Conservation (phyloP, 192 early-diverging fungal species). For the Chytriomyces confervae region DNA sequence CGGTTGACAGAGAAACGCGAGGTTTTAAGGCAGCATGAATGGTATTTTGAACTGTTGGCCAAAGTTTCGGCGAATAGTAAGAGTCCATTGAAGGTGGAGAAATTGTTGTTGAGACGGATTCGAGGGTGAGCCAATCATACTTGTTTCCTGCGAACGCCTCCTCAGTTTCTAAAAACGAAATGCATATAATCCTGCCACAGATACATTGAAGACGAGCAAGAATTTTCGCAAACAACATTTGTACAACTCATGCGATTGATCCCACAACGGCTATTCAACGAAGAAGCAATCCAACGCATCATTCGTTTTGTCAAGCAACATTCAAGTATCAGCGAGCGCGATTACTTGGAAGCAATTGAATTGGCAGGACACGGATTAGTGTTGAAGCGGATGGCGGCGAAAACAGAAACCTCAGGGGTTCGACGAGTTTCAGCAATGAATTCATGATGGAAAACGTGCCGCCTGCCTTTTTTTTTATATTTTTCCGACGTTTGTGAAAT, state of each 20-base stretch:
- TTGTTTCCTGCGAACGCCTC: conserved; percentile 1
- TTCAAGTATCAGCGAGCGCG: conserved; percentile 56
- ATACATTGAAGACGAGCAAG: conserved; percentile 51
- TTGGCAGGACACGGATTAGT: conserved; percentile 41
- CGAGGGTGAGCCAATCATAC: conserved; percentile 43
- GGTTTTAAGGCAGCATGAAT: conserved; percentile 53
- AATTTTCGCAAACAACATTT: conserved; percentile 52
- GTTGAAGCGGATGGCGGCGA: neutral
- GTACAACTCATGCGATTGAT: conserved; percentile 58
- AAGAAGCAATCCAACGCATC: conserved; percentile 64
- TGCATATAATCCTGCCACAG: neutral
- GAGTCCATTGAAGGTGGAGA: conserved; percentile 42
- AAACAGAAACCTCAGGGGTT: neutral
- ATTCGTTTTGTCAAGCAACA: conserved; percentile 60
- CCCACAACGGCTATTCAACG: conserved; percentile 56
- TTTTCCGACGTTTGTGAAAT: no score
- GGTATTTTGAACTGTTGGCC: conserved; percentile 59
- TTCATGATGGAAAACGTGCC: no score
- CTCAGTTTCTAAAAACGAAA: neutral
- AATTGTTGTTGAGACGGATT: conserved; percentile 50
- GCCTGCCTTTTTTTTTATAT: no score
- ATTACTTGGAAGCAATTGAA: conserved; percentile 61
- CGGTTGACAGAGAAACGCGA: conserved; percentile 26
- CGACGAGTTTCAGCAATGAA: no score
- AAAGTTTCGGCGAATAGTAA: conserved; percentile 51